Percentiles rank a stretch among this genome's conserved stretches.
Conservation (phyloP, 2,329 filamentous ascomycete species). For the Zasmidium citrigriseum region DNA sequence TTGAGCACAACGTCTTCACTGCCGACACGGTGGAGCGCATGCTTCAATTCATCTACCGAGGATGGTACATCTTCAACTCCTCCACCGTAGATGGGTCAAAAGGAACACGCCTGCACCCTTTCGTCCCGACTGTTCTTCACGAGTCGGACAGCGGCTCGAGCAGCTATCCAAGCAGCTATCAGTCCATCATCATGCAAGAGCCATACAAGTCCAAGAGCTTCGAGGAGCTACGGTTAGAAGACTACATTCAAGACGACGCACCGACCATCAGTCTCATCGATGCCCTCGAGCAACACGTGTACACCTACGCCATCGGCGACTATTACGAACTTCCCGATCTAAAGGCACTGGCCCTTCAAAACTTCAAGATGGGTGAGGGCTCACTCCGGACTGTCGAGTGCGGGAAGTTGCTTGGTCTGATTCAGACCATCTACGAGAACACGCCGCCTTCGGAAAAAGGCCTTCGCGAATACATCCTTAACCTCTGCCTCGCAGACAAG, state of each 20-base stretch:
- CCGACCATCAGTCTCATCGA: not conserved
- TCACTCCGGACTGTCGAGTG: not conserved
- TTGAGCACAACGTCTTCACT: slow-evolving; percentile 15
- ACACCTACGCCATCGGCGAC: slow-evolving; percentile 12
- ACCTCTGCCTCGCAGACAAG: not conserved
- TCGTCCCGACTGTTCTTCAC: not conserved
- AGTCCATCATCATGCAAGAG: slow-evolving; percentile 76
- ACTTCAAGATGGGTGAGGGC: not conserved
- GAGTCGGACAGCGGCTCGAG: not conserved
- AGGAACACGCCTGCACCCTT: not conserved
- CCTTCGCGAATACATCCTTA: not conserved
- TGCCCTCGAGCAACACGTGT: slow-evolving; percentile 5
- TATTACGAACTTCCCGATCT: slow-evolving; percentile 15
- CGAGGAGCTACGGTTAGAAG: slow-evolving; percentile 67
- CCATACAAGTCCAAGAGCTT: slow-evolving; percentile 87
- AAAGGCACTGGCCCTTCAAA: slow-evolving; percentile 6
- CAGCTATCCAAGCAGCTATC: slow-evolving; percentile 51
- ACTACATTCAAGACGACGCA: slow-evolving; percentile 71
- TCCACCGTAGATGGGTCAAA: not conserved
- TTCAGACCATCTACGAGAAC: not conserved
- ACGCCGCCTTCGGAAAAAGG: not conserved
- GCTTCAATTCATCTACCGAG: slow-evolving; percentile 20
- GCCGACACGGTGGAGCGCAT: slow-evolving; percentile 16
- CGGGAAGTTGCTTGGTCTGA: not conserved
- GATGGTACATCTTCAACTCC: slow-evolving; percentile 11